Evolutionary conservation across 805 yeast species (phyloP).

Genomic region (Starmerella kuoi): DNA sequence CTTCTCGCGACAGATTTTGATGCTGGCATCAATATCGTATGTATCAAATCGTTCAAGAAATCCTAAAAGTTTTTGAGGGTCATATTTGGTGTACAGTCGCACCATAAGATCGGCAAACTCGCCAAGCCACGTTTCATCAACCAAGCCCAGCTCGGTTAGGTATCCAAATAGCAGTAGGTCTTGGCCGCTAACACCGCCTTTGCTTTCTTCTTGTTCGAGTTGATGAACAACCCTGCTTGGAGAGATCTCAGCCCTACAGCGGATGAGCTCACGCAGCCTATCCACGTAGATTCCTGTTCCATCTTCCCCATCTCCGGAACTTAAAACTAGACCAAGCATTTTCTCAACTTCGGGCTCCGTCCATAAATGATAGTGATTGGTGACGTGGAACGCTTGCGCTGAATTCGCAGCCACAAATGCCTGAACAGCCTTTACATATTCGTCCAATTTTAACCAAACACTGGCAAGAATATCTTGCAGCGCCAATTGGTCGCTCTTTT

Average conservation of each 20-base stretch:
- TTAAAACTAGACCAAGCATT: constrained; percentile 36
- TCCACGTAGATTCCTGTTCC: constrained; percentile 16
- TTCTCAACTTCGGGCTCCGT: constrained; percentile 32
- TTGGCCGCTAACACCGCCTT: constrained; percentile 1
- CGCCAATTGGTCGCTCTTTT: constrained; percentile 11
- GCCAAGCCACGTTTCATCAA: constrained; percentile 44
- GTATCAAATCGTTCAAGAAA: constrained; percentile 46
- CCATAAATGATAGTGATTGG: constrained; percentile 53
- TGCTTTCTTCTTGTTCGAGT: constrained; percentile 24
- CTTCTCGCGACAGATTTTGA: constrained; percentile 46
- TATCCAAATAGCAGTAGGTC: constrained; percentile 41
- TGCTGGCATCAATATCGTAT: constrained; percentile 56
- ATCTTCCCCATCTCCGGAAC: constrained; percentile 13
- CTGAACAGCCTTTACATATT: constrained; percentile 49
- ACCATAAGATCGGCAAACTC: constrained; percentile 59
- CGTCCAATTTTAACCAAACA: constrained; percentile 39
- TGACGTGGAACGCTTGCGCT: constrained; percentile 41
- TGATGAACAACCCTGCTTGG: constrained; percentile 41
- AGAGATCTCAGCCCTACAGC: constrained; percentile 35
- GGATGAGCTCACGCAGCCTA: constrained; percentile 18
- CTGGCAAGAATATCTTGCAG: background rate
- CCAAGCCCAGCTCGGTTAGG: constrained; percentile 43
- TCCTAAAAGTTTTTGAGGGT: constrained; percentile 41
- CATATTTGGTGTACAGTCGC: constrained; percentile 49
- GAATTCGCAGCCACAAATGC: constrained; percentile 51